phyloP scores from a whole-genome alignment of 2,329 filamentous ascomycete species.

The Fusarium sp. region DNA sequence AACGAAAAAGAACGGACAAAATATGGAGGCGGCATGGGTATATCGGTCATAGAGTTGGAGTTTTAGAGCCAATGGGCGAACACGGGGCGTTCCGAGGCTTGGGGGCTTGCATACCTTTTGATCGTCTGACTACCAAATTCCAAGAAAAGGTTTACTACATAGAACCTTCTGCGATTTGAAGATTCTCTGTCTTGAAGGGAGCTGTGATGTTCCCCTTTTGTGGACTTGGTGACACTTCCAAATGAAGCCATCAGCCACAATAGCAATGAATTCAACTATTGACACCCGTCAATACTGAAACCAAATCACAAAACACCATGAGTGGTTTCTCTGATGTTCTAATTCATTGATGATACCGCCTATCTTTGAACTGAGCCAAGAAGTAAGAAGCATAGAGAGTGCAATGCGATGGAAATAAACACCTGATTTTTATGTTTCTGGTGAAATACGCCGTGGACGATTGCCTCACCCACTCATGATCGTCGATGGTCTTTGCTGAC shows the following conservation, averaged over 20 bases:
- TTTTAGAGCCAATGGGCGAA: neutral
- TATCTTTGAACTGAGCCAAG: neutral
- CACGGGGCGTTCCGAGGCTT: neutral
- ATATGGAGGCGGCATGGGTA: neutral
- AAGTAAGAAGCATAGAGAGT: rapidly evolving
- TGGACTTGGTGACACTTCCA: neutral
- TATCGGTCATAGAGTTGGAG: neutral
- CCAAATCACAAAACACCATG: neutral
- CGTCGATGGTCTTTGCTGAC: neutral
- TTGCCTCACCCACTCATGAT: neutral
- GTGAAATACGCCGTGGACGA: neutral
- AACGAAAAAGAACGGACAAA: neutral
- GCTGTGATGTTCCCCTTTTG: neutral
- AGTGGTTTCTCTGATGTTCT: neutral
- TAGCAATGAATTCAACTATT: neutral
- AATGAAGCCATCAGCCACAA: neutral
- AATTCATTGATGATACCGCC: neutral
- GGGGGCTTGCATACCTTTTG: neutral
- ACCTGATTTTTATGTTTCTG: neutral
- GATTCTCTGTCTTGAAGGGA: neutral
- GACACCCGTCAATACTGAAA: neutral
- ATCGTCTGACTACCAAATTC: neutral
- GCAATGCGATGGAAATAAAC: rapidly evolving
- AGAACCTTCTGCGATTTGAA: neutral
- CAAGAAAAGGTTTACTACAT: neutral